phyloP scores from a whole-genome alignment of 139 green algal genomes.

The Astrephomene gubernaculifera region DNA sequence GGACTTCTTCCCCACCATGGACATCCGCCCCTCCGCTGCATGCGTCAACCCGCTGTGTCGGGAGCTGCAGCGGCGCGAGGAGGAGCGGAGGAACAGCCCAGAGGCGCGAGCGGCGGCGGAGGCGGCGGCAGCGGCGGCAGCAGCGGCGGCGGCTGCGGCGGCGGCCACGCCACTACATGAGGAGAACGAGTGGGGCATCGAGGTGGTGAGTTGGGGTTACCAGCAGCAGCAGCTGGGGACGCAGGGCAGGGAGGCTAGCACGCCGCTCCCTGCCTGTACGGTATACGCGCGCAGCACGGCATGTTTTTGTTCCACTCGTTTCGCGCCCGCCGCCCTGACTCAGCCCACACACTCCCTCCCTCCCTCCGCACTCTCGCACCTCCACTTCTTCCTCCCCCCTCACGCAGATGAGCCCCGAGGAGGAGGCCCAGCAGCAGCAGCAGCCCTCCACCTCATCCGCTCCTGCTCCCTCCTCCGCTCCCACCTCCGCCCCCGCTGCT shows the following conservation, averaged over 20 bases:
- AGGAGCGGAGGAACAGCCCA: slow-evolving; percentile 27
- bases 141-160: slow-evolving; percentile 48
- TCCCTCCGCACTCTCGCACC: neutral
- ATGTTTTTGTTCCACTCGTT: neutral
- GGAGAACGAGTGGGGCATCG: slow-evolving; percentile 94
- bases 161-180: slow-evolving; percentile 78
- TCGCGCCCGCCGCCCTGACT: neutral
- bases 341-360: neutral
- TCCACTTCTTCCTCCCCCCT: neutral
- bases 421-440: neutral
- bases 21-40: slow-evolving; percentile 86
- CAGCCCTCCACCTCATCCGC: neutral
- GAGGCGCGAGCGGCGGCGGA: slow-evolving; percentile 55
- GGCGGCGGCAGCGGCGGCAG: slow-evolving; percentile 54
- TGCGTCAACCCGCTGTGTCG: slow-evolving; percentile 78
- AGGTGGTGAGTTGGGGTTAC: slow-evolving; percentile 58
- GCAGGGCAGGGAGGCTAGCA: neutral
- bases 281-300: neutral
- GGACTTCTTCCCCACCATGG: slow-evolving; percentile 97
- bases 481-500: neutral
- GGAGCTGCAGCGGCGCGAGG: neutral
- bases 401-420: neutral
- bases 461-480: neutral
- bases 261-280: neutral
- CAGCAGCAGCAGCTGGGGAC: neutral